Percentiles rank a stretch among this genome's conserved stretches.
Conservation (phyloP, 177 flowering plant genomes). For the Vitis hybrid region DNA sequence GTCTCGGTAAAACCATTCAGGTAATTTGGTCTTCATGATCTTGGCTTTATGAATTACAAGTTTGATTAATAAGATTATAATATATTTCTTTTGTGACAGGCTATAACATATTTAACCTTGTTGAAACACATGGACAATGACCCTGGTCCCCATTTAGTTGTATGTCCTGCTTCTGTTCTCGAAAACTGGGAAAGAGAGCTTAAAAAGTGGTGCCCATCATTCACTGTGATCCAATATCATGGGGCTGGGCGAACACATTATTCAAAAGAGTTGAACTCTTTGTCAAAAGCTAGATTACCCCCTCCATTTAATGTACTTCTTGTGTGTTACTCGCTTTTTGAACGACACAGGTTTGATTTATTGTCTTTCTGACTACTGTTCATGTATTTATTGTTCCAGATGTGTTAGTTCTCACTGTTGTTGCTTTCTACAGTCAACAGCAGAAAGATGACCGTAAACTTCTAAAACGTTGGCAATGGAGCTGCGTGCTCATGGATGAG, state of each 20-base stretch:
- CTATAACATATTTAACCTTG: conserved; percentile 79
- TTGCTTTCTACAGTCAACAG: conserved; percentile 53
- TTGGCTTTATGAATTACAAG: conserved; percentile 1
- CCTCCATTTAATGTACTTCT: conserved; percentile 92
- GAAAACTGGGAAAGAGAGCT: conserved; percentile 99
- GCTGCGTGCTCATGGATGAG: conserved; percentile 96
- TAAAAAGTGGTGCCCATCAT: conserved; percentile 90
- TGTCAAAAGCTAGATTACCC: conserved; percentile 71
- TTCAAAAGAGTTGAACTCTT: conserved; percentile 62
- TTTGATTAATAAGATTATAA: conserved; percentile 1
- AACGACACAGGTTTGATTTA: conserved; percentile 75
- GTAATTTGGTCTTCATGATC: conserved; percentile 32
- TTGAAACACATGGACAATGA: conserved; percentile 79
- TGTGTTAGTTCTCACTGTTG: not conserved
- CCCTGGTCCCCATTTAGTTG: conserved; percentile 92
- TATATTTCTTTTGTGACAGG: conserved; percentile 46
- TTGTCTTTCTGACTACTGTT: not conserved
- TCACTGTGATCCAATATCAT: conserved; percentile 78
- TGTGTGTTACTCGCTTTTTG: conserved; percentile 94
- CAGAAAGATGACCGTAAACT: conserved; percentile 96
- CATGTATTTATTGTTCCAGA: not conserved
- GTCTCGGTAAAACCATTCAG: conserved; percentile 98
- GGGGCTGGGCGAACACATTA: conserved; percentile 76
- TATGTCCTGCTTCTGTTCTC: conserved; percentile 94
- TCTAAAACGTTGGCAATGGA: conserved; percentile 87